A percentile compares a stretch with the other conserved stretches of the same genome.
Conservation (phyloP, 1,284 basidiomycete species). For the Inonotus obliquus region DNA sequence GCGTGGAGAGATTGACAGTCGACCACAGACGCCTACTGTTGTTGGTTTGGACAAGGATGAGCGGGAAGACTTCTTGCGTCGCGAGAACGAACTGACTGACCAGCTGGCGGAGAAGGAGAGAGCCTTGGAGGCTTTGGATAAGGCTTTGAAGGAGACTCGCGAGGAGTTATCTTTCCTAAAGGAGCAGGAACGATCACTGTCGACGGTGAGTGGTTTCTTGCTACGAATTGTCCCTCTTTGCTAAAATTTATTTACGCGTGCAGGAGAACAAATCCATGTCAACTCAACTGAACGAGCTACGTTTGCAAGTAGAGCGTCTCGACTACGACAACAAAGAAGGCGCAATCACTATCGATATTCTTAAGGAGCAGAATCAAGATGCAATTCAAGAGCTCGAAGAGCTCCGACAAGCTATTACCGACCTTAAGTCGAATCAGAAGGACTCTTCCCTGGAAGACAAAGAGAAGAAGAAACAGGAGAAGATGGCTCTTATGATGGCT, state of each 20-base stretch:
- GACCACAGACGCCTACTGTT: conserved; percentile 83
- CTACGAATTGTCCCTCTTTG: conserved; percentile 4
- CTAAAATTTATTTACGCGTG: conserved; percentile 10
- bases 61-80: conserved; percentile 91
- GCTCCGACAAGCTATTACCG: conserved; percentile 75
- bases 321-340: conserved; percentile 97
- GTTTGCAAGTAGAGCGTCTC: conserved; percentile 86
- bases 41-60: conserved; percentile 93
- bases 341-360: conserved; percentile 90
- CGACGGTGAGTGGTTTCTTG: conserved; percentile 48
- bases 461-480: conserved; percentile 98
- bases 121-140: conserved; percentile 67
- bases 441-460: conserved; percentile 90
- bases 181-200: conserved; percentile 80
- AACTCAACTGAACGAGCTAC: conserved; percentile 86
- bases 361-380: conserved; percentile 94
- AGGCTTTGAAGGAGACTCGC: conserved; percentile 78
- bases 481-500: conserved; percentile 99
- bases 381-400: conserved; percentile 88
- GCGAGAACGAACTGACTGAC: conserved; percentile 97
- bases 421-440: conserved; percentile 79
- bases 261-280: conserved; percentile 93
- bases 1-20: conserved; percentile 66
- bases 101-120: conserved; percentile 90
- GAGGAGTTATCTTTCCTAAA: conserved; percentile 87